A percentile compares a stretch with the other conserved stretches of the same genome.
phyloP scores from a whole-genome alignment of 2,329 filamentous ascomycete genomes.

The Nigrospora oryzae region DNA sequence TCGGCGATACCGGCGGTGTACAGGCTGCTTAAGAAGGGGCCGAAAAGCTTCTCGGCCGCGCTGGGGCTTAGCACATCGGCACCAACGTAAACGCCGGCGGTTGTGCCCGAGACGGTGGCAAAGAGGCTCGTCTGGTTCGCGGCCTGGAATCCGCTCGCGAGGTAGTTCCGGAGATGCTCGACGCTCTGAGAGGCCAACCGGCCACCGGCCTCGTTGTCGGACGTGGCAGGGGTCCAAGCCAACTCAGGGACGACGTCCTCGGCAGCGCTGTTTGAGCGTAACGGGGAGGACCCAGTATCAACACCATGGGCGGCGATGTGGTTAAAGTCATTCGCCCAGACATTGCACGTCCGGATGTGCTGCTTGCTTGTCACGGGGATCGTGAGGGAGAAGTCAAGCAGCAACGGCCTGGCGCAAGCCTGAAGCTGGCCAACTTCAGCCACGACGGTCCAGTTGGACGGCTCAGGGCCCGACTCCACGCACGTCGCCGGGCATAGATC shows the following conservation, averaged over 20 bases:
- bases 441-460: slow-evolving; percentile 5
- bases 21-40: neutral
- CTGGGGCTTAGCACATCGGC: slow-evolving; percentile 2
- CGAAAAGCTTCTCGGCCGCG: slow-evolving; percentile 3
- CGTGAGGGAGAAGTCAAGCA: no score
- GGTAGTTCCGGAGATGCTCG: slow-evolving; percentile 3
- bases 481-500: slow-evolving; percentile 5
- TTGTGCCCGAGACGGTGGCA: slow-evolving; percentile 1
- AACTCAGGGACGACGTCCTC: slow-evolving; percentile 1
- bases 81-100: slow-evolving; percentile 3
- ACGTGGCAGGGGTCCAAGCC: slow-evolving; percentile 3
- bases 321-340: slow-evolving; percentile 3
- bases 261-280: neutral
- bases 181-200: slow-evolving; percentile 1
- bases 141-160: neutral
- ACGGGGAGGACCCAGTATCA: neutral
- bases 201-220: slow-evolving; percentile 1
- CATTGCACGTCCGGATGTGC: slow-evolving; percentile 4
- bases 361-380: neutral
- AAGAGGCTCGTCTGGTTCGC: slow-evolving; percentile 4
- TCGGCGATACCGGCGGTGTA: neutral
- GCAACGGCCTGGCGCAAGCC: no score
- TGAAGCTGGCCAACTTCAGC: slow-evolving; percentile 2
- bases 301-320: neutral
- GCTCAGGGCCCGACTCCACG: neutral